phyloP scores from a whole-genome alignment of 768 basidiomycete genomes.

The Boletus tomentosulus region DNA sequence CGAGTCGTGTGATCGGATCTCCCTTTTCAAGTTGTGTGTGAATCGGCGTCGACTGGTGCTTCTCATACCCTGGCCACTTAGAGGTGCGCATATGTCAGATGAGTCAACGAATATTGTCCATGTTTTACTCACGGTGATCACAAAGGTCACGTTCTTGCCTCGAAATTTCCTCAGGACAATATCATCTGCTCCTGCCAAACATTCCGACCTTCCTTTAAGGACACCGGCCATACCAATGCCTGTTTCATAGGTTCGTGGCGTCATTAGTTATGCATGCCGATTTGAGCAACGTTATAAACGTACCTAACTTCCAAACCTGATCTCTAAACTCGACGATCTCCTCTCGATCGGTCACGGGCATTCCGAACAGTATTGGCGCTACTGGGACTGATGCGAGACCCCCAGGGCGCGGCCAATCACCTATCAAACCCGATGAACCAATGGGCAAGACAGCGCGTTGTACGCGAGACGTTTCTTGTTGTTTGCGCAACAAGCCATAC shows the following conservation, averaged over 20 bases:
- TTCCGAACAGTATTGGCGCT: too few species aligned
- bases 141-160: neutral
- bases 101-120: neutral
- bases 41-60: too few species aligned
- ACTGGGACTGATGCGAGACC: neutral
- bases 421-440: neutral
- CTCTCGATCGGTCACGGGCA: neutral
- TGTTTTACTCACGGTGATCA: neutral
- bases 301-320: neutral
- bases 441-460: neutral
- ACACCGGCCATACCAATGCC: neutral
- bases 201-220: too few species aligned
- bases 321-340: slow-evolving; percentile 1
- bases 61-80: neutral
- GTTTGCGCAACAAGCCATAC: neutral
- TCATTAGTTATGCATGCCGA: neutral
- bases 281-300: neutral
- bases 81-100: neutral
- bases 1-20: neutral
- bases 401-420: neutral
- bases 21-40: neutral
- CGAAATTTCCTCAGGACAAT: neutral
- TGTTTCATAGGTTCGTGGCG: neutral
- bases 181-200: neutral
- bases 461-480: neutral